These are phyloP conservation scores for Fusarium equiseti DNA, from an alignment of 2,329 filamentous ascomycete genomes.

Conservation along the genomic window DNA sequence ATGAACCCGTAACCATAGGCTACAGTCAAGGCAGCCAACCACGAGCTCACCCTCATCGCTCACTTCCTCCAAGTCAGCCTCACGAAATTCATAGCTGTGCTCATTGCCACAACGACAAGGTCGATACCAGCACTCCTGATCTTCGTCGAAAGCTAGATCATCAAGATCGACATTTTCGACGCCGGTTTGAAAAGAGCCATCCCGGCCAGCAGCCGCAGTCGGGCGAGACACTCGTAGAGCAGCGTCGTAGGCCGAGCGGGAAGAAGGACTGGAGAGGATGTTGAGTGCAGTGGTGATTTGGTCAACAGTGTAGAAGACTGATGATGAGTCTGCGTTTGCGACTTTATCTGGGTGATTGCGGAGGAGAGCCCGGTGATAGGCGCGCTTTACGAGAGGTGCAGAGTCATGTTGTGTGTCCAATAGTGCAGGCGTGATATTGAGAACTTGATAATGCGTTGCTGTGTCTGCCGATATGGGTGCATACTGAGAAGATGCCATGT, in stretches of 20 bases:
- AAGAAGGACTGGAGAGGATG: conserved; percentile 63
- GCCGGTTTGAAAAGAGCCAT: conserved; percentile 64
- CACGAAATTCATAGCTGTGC: conserved; percentile 69
- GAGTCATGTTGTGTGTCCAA: conserved; percentile 59
- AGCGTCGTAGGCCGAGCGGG: conserved; percentile 67
- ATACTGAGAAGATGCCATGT: conserved; percentile 25
- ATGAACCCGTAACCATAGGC: conserved; percentile 73
- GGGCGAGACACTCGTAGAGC: conserved; percentile 56
- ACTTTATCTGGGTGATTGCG: conserved; percentile 74
- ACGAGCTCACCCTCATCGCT: conserved; percentile 70
- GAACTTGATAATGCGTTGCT: conserved; percentile 71
- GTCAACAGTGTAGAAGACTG: conserved; percentile 70
- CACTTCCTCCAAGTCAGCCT: conserved; percentile 70
- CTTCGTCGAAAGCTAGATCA: conserved; percentile 68
- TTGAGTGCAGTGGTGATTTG: conserved; percentile 72
- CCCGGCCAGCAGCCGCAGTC: conserved; percentile 25
- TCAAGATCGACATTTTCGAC: conserved; percentile 75
- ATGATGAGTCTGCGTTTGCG: conserved; percentile 20
- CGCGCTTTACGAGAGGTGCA: conserved; percentile 67
- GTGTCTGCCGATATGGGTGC: conserved; percentile 27
- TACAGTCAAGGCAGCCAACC: conserved; percentile 75
- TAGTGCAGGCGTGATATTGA: conserved; percentile 65
- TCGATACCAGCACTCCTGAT: conserved; percentile 64
- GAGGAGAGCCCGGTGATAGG: conserved; percentile 74
- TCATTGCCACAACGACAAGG: conserved; percentile 74